These are phyloP conservation scores for Malus hybrid DNA, from an alignment of 331 rosid genomes.

Conservation along the genomic window DNA sequence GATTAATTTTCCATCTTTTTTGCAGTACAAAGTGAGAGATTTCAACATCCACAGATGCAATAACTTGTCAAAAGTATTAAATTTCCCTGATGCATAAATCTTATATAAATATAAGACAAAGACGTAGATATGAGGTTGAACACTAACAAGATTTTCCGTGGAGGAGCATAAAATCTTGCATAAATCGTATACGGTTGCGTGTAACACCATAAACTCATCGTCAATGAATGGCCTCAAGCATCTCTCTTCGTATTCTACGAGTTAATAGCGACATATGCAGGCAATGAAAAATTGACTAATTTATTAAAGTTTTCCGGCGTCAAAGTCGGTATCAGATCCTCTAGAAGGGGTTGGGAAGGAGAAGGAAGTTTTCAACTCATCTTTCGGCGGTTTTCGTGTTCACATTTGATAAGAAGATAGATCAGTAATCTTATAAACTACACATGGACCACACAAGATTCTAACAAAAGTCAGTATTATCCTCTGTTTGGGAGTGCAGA, in stretches of 20 bases:
- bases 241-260: background rate
- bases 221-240: conserved; percentile 3
- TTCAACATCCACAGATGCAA: conserved; percentile 5
- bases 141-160: background rate
- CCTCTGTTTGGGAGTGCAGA: background rate
- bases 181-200: conserved; percentile 20
- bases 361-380: conserved; percentile 14
- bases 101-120: conserved; percentile 5
- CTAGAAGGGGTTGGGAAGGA: background rate
- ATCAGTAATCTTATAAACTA: conserved; percentile 1
- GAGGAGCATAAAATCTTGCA: too few species aligned
- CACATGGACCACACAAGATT: conserved; percentile 19
- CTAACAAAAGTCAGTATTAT: conserved; percentile 7
- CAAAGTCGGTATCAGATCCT: background rate
- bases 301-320: conserved; percentile 5
- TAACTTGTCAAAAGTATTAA: background rate
- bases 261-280: conserved; percentile 5
- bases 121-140: conserved; percentile 1
- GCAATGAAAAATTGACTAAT: background rate
- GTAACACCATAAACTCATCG: background rate
- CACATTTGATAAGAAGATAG: background rate
- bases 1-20: background rate
- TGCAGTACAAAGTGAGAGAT: conserved; percentile 7
- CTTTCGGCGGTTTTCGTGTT: conserved; percentile 19
- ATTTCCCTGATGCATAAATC: background rate